Evolutionary conservation across 208 protist species (phyloP).

Genomic region (Leptomonas seymouri): DNA sequence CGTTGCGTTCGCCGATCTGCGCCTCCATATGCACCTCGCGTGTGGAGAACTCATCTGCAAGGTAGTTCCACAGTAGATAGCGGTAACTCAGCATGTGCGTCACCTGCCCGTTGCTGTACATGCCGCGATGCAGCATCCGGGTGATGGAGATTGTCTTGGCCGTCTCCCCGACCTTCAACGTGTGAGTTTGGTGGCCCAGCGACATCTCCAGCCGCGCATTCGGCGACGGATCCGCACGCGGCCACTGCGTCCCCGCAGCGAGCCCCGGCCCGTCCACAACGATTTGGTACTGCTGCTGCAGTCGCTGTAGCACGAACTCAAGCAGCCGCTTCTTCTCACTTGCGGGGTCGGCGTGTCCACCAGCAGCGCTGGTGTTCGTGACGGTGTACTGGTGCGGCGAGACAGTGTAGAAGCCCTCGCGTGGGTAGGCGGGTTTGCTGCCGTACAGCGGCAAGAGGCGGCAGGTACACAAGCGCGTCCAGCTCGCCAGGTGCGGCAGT

Average conservation of each 20-base stretch:
- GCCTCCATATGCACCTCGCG: slow-evolving; percentile 66
- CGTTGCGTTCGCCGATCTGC: slow-evolving; percentile 64
- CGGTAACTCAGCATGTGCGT: slow-evolving; percentile 71
- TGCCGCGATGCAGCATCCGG: slow-evolving; percentile 79
- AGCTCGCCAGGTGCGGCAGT: slow-evolving; percentile 44
- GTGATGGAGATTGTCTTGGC: slow-evolving; percentile 70
- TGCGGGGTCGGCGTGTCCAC: slow-evolving; percentile 8
- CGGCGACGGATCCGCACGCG: slow-evolving; percentile 52
- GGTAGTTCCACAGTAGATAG: slow-evolving; percentile 84
- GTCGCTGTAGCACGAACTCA: slow-evolving; percentile 84
- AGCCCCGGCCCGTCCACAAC: slow-evolving; percentile 57
- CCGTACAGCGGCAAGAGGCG: slow-evolving; percentile 81
- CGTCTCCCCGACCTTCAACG: slow-evolving; percentile 78
- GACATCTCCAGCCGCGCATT: slow-evolving; percentile 79
- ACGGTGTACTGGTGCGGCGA: slow-evolving; percentile 82
- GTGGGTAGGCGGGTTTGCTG: slow-evolving; percentile 68
- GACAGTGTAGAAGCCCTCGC: slow-evolving; percentile 75
- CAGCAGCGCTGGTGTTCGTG: slow-evolving; percentile 21
- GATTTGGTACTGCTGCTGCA: slow-evolving; percentile 89
- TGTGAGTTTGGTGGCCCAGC: slow-evolving; percentile 85
- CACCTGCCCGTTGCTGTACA: slow-evolving; percentile 80
- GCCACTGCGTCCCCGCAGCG: slow-evolving; percentile 29
- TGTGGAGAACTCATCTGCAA: slow-evolving; percentile 48
- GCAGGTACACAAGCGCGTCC: slow-evolving; percentile 72
- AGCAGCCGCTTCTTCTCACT: slow-evolving; percentile 47